These are phyloP conservation scores for Ochetophila trinervis DNA, from an alignment of 306 rosid species.

Conservation along the genomic window DNA sequence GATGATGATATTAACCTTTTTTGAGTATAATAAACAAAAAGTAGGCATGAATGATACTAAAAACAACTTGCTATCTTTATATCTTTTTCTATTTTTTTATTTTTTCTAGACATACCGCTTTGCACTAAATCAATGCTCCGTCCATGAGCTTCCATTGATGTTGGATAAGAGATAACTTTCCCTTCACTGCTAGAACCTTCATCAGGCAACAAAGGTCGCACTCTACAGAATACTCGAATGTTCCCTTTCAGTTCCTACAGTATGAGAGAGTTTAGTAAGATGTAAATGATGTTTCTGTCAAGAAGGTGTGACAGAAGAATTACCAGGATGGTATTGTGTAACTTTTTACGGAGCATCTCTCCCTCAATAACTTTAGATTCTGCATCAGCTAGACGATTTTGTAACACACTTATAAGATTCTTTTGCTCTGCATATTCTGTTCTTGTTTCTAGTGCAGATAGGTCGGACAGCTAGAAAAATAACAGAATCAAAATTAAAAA, in stretches of 20 bases:
- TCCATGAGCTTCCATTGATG: slow-evolving; percentile 82
- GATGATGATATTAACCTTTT: slow-evolving; percentile 23
- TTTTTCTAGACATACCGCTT: slow-evolving; percentile 48
- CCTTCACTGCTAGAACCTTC: slow-evolving; percentile 58
- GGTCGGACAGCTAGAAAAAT: slow-evolving; percentile 62
- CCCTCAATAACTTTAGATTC: slow-evolving; percentile 80
- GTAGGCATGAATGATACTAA: not conserved
- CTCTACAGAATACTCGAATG: slow-evolving; percentile 97
- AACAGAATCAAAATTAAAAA: slow-evolving; percentile 18
- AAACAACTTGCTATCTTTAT: not conserved
- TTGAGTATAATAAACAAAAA: slow-evolving; percentile 21
- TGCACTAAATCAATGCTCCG: slow-evolving; percentile 75
- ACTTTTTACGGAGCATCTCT: slow-evolving; percentile 77
- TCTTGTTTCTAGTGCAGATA: slow-evolving; percentile 65
- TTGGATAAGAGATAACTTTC: slow-evolving; percentile 70
- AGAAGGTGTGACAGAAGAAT: slow-evolving; percentile 13
- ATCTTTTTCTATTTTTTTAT: too few relatives aligned
- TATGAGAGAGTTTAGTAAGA: slow-evolving; percentile 24
- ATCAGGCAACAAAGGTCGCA: slow-evolving; percentile 80
- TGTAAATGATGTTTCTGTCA: slow-evolving; percentile 1
- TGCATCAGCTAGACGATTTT: slow-evolving; percentile 68
- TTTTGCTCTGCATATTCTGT: slow-evolving; percentile 75
- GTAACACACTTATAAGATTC: slow-evolving; percentile 59
- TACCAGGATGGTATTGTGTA: slow-evolving; percentile 95
- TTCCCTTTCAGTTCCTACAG: slow-evolving; percentile 91